phyloP scores from a whole-genome alignment of 2,329 filamentous ascomycete genomes.

The Alternaria dauci region DNA sequence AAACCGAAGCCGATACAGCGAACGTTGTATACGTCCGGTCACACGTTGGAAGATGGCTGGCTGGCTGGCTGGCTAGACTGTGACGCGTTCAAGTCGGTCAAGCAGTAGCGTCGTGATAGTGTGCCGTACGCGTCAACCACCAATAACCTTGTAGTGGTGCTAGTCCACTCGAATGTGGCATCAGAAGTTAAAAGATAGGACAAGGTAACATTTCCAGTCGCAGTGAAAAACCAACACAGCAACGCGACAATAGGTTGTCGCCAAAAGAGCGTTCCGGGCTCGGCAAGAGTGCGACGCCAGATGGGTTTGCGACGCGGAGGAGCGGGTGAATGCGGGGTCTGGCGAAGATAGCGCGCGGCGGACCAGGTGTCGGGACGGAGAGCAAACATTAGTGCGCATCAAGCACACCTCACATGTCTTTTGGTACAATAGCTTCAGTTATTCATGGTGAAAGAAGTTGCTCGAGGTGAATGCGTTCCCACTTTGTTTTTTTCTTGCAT shows the following conservation, averaged over 20 bases:
- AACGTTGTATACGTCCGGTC: background rate
- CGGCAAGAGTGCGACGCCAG: slow-evolving; percentile 2
- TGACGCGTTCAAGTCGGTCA: slow-evolving; percentile 3
- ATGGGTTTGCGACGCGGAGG: too few species aligned
- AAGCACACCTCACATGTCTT: slow-evolving; percentile 11
- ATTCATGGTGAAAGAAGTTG: background rate
- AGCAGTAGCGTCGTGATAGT: background rate
- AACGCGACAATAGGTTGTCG: background rate
- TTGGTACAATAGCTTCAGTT: too few species aligned
- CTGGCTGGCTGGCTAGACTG: background rate
- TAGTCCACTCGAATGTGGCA: background rate
- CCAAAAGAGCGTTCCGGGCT: background rate
- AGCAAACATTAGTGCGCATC: slow-evolving; percentile 13
- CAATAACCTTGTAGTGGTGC: background rate
- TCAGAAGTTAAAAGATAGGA: background rate
- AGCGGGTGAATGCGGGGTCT: slow-evolving; percentile 25
- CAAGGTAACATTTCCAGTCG: background rate
- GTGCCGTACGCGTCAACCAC: background rate
- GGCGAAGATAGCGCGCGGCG: slow-evolving; percentile 7
- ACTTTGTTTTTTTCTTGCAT: too few species aligned
- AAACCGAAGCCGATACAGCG: background rate
- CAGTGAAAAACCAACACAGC: background rate
- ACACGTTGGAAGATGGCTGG: background rate
- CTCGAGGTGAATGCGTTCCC: background rate
- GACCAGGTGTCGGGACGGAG: background rate